A percentile compares a stretch with the other conserved stretches of the same genome.
phyloP scores from a whole-genome alignment of 179 eudicot genomes.

The Monotropa hypopitys region DNA sequence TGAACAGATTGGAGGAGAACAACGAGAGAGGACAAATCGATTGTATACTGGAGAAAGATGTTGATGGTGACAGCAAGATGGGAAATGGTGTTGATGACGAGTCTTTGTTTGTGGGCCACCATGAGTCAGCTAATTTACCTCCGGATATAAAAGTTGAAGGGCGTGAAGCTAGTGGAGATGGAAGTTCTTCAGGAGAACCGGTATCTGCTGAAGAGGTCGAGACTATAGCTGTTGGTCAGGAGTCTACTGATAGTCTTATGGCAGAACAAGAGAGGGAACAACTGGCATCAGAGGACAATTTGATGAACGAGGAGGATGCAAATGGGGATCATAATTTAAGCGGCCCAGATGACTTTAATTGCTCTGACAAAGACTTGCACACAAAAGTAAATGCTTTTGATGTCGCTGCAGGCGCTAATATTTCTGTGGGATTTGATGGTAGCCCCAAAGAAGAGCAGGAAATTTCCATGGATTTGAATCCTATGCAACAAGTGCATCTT shows the following conservation, averaged over 20 bases:
- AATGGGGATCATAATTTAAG: background rate
- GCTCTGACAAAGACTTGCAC: background rate
- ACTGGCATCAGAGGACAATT: constrained; percentile 7
- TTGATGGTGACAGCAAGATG: constrained; percentile 13
- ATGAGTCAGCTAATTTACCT: constrained; percentile 10
- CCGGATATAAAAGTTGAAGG: constrained; percentile 5
- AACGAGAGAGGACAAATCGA: constrained; percentile 20
- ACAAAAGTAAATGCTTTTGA: background rate
- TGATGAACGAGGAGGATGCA: constrained; percentile 5
- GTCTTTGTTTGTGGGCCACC: constrained; percentile 6
- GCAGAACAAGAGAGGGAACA: constrained; percentile 11
- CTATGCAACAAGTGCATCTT: background rate
- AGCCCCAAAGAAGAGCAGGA: background rate
- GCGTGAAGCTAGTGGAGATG: constrained; percentile 9
- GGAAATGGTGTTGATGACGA: constrained; percentile 8
- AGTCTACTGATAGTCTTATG: background rate
- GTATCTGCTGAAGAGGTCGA: constrained; percentile 13
- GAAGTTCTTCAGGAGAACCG: constrained; percentile 7
- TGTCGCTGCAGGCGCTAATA: constrained; percentile 5
- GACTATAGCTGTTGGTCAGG: constrained; percentile 7
- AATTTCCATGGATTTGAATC: constrained; percentile 7
- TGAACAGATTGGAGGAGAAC: constrained; percentile 16
- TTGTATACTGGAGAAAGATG: constrained; percentile 19
- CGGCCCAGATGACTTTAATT: background rate
- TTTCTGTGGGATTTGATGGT: constrained; percentile 8